A percentile compares a stretch with the other conserved stretches of the same genome.
These are phyloP conservation scores for Pichia sp. DNA, from an alignment of 1,139 yeast genomes.

Conservation along the genomic window DNA sequence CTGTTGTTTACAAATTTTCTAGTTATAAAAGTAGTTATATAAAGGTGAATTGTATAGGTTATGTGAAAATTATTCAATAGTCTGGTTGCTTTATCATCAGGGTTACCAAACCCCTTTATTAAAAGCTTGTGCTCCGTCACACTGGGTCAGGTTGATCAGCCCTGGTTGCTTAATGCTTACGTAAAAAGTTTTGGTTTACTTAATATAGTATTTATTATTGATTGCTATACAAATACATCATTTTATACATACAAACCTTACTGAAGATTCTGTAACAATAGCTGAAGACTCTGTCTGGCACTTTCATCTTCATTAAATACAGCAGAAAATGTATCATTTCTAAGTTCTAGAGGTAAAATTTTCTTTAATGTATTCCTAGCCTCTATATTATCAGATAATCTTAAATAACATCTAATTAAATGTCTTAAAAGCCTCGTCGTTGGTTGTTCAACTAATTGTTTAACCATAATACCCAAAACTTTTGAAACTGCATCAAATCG, in stretches of 20 bases:
- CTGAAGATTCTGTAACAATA: conserved; percentile 61
- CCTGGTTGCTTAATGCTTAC: too few relatives aligned
- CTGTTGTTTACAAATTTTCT: too few relatives aligned
- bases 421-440: conserved; percentile 87
- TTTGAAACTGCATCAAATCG: conserved; percentile 91
- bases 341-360: conserved; percentile 78
- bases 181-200: too few relatives aligned
- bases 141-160: too few relatives aligned
- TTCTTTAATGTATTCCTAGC: conserved; percentile 85
- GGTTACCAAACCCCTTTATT: too few relatives aligned
- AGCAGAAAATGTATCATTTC: conserved; percentile 83
- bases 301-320: conserved; percentile 83
- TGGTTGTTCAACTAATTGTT: conserved; percentile 62
- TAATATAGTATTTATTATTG: too few relatives aligned
- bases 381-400: conserved; percentile 83
- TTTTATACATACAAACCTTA: neutral
- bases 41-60: too few relatives aligned
- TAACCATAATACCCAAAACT: conserved; percentile 84
- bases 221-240: too few relatives aligned
- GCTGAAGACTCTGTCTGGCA: conserved; percentile 82
- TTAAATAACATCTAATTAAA: conserved; percentile 87
- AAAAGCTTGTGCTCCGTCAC: too few relatives aligned
- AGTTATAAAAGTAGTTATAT: too few relatives aligned
- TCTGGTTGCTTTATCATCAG: too few relatives aligned
- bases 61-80: too few relatives aligned